Evolutionary conservation across 2,329 filamentous ascomycete genomes (phyloP), one percentile per base, ranked within the genome.

Genomic region (Ceratocystiopsis brevicomis): DNA sequence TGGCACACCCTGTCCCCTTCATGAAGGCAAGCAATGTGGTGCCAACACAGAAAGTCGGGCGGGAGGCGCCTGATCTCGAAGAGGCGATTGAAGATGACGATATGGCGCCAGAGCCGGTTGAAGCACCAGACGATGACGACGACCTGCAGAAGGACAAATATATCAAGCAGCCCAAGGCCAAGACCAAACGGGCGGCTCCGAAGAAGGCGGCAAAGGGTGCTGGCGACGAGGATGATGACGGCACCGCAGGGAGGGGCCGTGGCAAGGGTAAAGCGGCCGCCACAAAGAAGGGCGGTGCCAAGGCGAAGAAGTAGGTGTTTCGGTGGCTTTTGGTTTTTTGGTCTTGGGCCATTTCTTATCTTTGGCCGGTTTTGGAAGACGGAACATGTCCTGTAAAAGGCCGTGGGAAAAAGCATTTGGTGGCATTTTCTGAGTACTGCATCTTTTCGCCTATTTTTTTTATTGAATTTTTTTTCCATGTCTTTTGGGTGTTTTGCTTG

Each of bases 121-220:
- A 76, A 37, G 74, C 69, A 1, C 78, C 83, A 4, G 79, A 82
- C 0, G 79, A 84, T 13, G 81, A 84, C 15, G 64, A 77, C n/a
- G 85, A 93, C 56, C 59, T 96, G 42, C 85, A 81, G 55, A 93
- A 88, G 57, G 90, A 98, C 61, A 96, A 95, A 60, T 95, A 93
- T 55, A 87, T 96, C 57, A 93, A 90, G 59, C 72, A 81, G 56
- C 84, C 88, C 13, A 95, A 94, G 68, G 76, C 73, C 50, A 85
- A 68, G 66, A 46, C 63, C 51, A 41, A 56, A 41, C 46, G 45
- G 14, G 45, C 45, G 13, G 50, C 45, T 21, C 37, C 61, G 5
- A 75, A 74, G 54, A 72, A 74, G 56, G 25, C 25, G 56, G 45
- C 53, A 2, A 37, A 43, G 13, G 42, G 40, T 10, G 41, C 42